Base-by-base conservation (phyloP, 2,329 filamentous ascomycete genomes). In the Massarina eburnea region DNA sequence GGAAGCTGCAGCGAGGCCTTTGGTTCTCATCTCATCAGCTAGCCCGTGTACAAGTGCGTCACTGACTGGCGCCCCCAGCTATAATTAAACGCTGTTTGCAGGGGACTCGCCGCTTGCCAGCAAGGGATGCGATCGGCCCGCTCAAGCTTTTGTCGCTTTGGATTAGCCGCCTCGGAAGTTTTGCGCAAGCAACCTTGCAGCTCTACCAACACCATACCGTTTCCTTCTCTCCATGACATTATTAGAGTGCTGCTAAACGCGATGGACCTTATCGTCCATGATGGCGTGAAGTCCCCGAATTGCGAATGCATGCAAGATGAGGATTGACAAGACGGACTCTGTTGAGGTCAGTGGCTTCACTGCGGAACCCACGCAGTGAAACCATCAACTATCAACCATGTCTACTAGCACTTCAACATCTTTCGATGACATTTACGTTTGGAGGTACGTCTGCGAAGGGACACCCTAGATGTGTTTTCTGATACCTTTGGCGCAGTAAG, bases 11-110 rank as follows among this genome's bases (percentile, higher is more conserved):
- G 7, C 3, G 24, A 3, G 12, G 27, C 27, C 27, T 21, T 18
- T 17, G 32, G 17, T 21, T 19, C 7, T 9, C 32, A 29, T 34
- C 20, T 24, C 36, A 38, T 39, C 37, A 45, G 33, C 21, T 41
- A 49, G 41, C 48, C 52, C 48, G 35, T 32, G 44, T 46, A 18
- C 38, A 30, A 34, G 43, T 57, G 54, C 51, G 46, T 59, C 50
- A 54, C 47, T 51, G 50, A 41, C 48, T n/a, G n/a, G 47, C 38
- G 41, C 26, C 22, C 29, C 35, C 26, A 39, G 26, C 52, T 61
- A 59, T 55, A 43, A 57, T 53, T 56, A 61, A 48, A 52, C 43
- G 30, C 39, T 33, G 36, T 40, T 42, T 35, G 45, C 43, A 52
- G 47, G 52, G 49, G 32, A 43, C 19, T 8, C 26, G 32, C 26